A percentile compares a stretch with the other conserved stretches of the same genome.
These are phyloP conservation scores for Metarhizium album DNA, from an alignment of 2,329 filamentous ascomycete species.

Conservation along the genomic window DNA sequence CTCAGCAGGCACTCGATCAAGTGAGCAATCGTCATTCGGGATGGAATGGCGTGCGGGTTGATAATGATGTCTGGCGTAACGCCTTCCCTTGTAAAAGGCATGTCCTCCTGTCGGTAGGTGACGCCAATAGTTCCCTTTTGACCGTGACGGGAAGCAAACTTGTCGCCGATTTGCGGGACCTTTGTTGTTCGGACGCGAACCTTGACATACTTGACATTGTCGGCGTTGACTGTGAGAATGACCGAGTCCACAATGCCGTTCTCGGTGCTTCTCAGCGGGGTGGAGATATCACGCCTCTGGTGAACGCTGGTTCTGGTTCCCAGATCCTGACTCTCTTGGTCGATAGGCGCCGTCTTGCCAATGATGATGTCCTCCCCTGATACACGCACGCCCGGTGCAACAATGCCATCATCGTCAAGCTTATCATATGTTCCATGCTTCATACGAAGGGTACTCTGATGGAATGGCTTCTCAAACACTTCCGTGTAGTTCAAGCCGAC, in stretches of 20 bases:
- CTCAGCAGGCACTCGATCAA: constrained; percentile 98
- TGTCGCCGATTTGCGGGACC: constrained; percentile 96
- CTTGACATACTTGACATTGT: constrained; percentile 93
- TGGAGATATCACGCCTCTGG: constrained; percentile 90
- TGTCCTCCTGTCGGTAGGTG: constrained; percentile 94
- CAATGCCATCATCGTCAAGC: constrained; percentile 90
- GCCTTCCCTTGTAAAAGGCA: constrained; percentile 92
- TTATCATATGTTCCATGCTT: constrained; percentile 97
- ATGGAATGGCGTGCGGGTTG: constrained; percentile 98
- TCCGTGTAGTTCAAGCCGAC: constrained; percentile 90
- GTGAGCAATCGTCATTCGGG: constrained; percentile 99
- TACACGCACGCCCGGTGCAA: constrained; percentile 86
- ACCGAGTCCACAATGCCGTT: constrained; percentile 95
- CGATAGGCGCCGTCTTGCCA: constrained; percentile 92
- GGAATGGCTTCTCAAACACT: constrained; percentile 88
- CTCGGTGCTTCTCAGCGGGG: constrained; percentile 86
- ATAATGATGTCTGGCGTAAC: constrained; percentile 94
- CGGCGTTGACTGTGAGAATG: constrained; percentile 84
- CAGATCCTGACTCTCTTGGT: constrained; percentile 84
- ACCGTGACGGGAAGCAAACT: constrained; percentile 97
- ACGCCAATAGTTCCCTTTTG: constrained; percentile 99
- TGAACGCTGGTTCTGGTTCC: constrained; percentile 85
- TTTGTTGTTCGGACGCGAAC: constrained; percentile 96
- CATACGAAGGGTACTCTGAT: constrained; percentile 76
- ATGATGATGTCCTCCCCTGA: constrained; percentile 99